A percentile compares a stretch with the other conserved stretches of the same genome.
These are phyloP conservation scores for Acanthamoeba culbertsoni DNA, from an alignment of 208 protist species.

Conservation along the genomic window DNA sequence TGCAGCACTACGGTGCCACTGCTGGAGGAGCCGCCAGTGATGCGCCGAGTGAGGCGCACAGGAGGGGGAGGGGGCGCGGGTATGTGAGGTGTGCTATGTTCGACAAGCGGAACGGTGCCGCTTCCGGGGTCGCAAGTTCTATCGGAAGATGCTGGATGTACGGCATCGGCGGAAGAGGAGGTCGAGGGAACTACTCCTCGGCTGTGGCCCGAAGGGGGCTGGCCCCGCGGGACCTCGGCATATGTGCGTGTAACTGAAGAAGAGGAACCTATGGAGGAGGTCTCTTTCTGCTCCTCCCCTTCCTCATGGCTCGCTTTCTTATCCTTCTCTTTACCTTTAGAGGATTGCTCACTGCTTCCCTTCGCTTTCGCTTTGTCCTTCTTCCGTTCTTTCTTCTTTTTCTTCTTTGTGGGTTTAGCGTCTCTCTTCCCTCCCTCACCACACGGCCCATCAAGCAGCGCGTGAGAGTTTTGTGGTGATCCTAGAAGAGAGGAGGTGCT, in stretches of 20 bases:
- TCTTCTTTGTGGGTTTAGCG: not conserved
- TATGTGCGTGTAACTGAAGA: no score
- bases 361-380: not conserved
- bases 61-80: not conserved
- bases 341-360: not conserved
- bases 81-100: not conserved
- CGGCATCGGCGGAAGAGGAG: no score
- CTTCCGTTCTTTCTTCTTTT: not conserved
- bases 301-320: not conserved
- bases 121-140: not conserved
- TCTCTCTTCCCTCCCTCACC: not conserved
- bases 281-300: not conserved
- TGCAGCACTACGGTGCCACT: constrained; percentile 1
- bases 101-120: not conserved
- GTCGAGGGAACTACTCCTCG: no score
- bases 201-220: no score
- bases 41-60: not conserved
- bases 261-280: no score
- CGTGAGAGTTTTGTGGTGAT: not conserved
- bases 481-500: not conserved
- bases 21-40: not conserved
- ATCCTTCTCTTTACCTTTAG: not conserved
- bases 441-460: not conserved
- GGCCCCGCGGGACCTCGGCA: no score
- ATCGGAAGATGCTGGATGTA: no score